Base-by-base conservation (phyloP, 495 filamentous ascomycete species). In the Xylaria acuta region DNA sequence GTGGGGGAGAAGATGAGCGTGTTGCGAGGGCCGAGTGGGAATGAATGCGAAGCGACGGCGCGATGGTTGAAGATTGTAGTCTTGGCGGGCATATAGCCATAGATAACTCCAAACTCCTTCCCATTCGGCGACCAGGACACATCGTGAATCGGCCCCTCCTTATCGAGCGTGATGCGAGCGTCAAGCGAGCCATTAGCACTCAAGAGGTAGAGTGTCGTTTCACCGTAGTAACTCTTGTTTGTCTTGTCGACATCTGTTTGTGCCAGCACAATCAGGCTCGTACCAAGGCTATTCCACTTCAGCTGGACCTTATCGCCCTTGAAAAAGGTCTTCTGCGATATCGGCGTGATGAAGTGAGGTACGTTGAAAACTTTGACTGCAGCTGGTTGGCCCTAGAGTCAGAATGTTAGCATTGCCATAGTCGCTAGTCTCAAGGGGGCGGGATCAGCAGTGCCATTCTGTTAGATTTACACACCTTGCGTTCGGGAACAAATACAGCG, bases 241-340 rank as follows among this genome's bases (percentile, higher is more conserved):
- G 94, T 93, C 82, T 95, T 96, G 82, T 99, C 96, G 53, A 98
- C 96, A 60, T 99, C 96, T 18, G 96, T 99, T 85, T 98, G 96
- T 73, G 96, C 95, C 78, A 99, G 90, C 74, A 98, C 95, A 80
- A 99, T 93, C 76, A 98, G 81, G 76, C 89, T 94, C 12, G 94
- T 97, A 20, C 96, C 96, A 67, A 93, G 87, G 51, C 88, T 87
- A 82, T 98, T 98, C 96, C 96, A 99, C 85, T 98, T 98, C 74
- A 99, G 84, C 83, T 97, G 93, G 45, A 98, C 94, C 84, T 98
- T 98, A 83, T 99, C 96, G 70, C 94, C 96, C 85, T 99, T 99
- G 88, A 93, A 99, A 83, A 99, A 99, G 30, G 90, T 98, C 91
- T 98, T 98, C 81, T 98, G 94, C 14, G 97, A 98, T 27, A 97